phyloP scores from a whole-genome alignment of 1,139 yeast genomes.

The Ogataea hybrid region DNA sequence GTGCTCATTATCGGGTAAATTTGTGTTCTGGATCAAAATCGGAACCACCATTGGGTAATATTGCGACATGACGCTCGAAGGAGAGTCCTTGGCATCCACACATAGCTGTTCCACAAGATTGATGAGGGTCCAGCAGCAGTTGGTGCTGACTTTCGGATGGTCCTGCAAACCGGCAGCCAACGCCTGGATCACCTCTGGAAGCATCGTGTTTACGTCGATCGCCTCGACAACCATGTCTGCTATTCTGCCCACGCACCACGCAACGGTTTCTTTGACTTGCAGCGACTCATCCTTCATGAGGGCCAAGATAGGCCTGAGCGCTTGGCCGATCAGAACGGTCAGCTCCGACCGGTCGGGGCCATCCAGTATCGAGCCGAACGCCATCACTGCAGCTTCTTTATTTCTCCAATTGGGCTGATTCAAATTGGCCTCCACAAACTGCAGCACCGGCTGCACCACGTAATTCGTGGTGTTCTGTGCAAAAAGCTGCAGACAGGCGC shows the following conservation, averaged over 20 bases:
- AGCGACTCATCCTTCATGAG: conserved; percentile 71
- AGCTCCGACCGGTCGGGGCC: conserved; percentile 85
- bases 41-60: conserved; percentile 71
- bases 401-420: conserved; percentile 68
- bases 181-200: conserved; percentile 71
- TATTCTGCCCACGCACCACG: conserved; percentile 97
- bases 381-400: conserved; percentile 98
- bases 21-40: conserved; percentile 64
- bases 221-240: conserved; percentile 86
- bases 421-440: conserved; percentile 77
- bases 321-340: conserved; percentile 68
- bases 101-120: conserved; percentile 85
- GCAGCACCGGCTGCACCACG: conserved; percentile 80
- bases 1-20: conserved; percentile 75
- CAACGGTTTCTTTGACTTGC: conserved; percentile 94
- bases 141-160: conserved; percentile 89
- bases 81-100: conserved; percentile 50
- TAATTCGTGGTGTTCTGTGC: conserved; percentile 88
- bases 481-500: conserved; percentile 90
- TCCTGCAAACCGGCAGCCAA: conserved; percentile 76
- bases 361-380: conserved; percentile 93
- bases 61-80: conserved; percentile 66
- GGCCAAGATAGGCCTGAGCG: conserved; percentile 70
- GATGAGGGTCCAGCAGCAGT: conserved; percentile 97
- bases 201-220: conserved; percentile 59